Percentiles rank a stretch among this genome's conserved stretches.
These are phyloP conservation scores for Syzygium oleosum DNA, from an alignment of 345 rosid species.

Conservation along the genomic window DNA sequence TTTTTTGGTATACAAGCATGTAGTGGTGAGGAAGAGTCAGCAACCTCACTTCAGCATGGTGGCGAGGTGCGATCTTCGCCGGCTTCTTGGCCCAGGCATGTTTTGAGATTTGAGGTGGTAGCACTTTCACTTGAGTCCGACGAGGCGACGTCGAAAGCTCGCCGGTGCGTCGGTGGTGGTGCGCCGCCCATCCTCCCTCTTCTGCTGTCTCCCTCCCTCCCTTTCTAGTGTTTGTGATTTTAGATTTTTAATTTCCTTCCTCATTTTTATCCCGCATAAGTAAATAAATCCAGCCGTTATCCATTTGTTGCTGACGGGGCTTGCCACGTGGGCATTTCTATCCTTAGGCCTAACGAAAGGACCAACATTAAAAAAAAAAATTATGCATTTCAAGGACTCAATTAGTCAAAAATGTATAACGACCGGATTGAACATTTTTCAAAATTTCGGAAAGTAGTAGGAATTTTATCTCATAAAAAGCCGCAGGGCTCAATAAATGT, in stretches of 20 bases:
- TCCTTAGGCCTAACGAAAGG: not conserved
- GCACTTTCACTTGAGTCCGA: not conserved
- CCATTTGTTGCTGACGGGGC: not conserved
- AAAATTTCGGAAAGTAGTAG: too few relatives aligned
- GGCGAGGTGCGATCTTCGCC: not conserved
- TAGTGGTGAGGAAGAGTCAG: not conserved
- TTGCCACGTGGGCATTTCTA: not conserved
- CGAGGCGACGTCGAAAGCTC: not conserved
- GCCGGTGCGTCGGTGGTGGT: not conserved
- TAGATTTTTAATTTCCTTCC: not conserved
- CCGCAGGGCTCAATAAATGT: too few relatives aligned
- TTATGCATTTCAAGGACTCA: too few relatives aligned
- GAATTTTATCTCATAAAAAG: too few relatives aligned
- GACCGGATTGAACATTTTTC: too few relatives aligned
- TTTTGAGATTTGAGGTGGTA: not conserved
- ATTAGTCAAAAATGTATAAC: too few relatives aligned
- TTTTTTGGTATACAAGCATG: not conserved
- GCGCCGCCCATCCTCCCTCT: not conserved
- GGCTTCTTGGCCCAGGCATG: not conserved
- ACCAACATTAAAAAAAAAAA: not conserved
- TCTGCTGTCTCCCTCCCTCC: not conserved
- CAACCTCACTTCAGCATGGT: not conserved
- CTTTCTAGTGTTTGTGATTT: not conserved
- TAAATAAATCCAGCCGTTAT: not conserved
- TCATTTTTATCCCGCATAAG: not conserved